Percentiles rank a stretch among this genome's conserved stretches.
Conservation (phyloP, 2,329 filamentous ascomycete species). For the Colletotrichum graminicola region DNA sequence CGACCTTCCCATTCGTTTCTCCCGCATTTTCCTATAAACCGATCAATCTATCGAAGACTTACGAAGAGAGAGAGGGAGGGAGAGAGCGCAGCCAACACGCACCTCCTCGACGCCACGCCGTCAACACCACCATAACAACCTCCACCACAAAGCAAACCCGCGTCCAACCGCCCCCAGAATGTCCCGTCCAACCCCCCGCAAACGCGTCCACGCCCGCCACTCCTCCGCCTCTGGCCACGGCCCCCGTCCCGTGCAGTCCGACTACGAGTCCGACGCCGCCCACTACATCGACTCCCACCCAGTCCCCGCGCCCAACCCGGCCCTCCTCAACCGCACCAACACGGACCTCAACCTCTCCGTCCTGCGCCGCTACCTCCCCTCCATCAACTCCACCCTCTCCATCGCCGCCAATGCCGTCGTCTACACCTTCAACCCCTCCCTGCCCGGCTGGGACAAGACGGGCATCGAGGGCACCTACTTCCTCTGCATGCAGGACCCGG, state of each 20-base stretch:
- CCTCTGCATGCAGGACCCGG: conserved; percentile 75
- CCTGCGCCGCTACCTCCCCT: conserved; percentile 82
- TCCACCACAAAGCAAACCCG: conserved; percentile 14
- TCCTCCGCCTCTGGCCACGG: conserved; percentile 56
- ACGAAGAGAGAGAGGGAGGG: too few relatives aligned
- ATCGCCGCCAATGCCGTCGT: conserved; percentile 89
- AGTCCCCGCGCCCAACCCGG: conserved; percentile 57
- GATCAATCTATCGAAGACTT: neutral
- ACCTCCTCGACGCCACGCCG: conserved; percentile 32
- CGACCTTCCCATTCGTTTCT: too few relatives aligned
- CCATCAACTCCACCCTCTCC: conserved; percentile 78
- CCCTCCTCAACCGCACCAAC: conserved; percentile 76
- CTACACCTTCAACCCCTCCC: conserved; percentile 79
- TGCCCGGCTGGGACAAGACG: conserved; percentile 84
- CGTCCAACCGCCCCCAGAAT: conserved; percentile 47
- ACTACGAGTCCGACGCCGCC: conserved; percentile 76
- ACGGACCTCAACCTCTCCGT: conserved; percentile 90
- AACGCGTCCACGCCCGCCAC: conserved; percentile 56
- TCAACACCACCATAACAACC: conserved; percentile 24
- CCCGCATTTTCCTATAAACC: neutral
- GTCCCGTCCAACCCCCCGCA: conserved; percentile 59
- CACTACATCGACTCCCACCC: conserved; percentile 59
- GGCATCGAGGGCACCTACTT: conserved; percentile 91
- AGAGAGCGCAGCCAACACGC: neutral
- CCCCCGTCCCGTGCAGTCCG: conserved; percentile 54